phyloP scores from a whole-genome alignment of 106 monocot genomes.

The Allium sativum region DNA sequence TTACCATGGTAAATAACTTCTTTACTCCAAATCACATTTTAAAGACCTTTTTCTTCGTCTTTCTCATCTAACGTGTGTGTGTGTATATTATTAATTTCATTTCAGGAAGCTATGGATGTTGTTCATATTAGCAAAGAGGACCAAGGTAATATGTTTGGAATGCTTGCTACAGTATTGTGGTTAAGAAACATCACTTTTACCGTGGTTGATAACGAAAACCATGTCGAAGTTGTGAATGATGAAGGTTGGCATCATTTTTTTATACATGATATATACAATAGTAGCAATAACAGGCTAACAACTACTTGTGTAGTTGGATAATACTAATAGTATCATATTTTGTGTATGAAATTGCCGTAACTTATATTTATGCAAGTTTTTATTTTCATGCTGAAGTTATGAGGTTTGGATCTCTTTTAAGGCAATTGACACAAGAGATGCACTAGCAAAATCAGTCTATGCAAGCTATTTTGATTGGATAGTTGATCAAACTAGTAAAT shows the following conservation, averaged over 20 bases:
- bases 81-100: neutral
- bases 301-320: too few relatives aligned
- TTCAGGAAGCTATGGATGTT: slow-evolving; percentile 83
- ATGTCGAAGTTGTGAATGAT: slow-evolving; percentile 77
- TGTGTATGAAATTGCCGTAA: neutral
- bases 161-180: slow-evolving; percentile 91
- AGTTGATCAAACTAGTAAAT: too few relatives aligned
- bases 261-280: too few relatives aligned
- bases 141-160: slow-evolving; percentile 72
- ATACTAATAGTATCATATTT: too few relatives aligned
- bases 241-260: slow-evolving; percentile 45
- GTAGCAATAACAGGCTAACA: too few relatives aligned
- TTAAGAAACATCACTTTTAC: slow-evolving; percentile 80
- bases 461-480: too few relatives aligned
- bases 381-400: too few relatives aligned
- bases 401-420: too few relatives aligned
- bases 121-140: slow-evolving; percentile 85
- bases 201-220: slow-evolving; percentile 88
- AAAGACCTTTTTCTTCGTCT: neutral
- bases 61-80: neutral
- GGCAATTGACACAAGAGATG: too few relatives aligned
- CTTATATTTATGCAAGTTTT: too few relatives aligned
- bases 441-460: too few relatives aligned
- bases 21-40: neutral
- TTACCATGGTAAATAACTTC: slow-evolving; percentile 1